Evolutionary conservation across 805 yeast species (phyloP).

Genomic region (Saccharomycopsis schoenii): DNA sequence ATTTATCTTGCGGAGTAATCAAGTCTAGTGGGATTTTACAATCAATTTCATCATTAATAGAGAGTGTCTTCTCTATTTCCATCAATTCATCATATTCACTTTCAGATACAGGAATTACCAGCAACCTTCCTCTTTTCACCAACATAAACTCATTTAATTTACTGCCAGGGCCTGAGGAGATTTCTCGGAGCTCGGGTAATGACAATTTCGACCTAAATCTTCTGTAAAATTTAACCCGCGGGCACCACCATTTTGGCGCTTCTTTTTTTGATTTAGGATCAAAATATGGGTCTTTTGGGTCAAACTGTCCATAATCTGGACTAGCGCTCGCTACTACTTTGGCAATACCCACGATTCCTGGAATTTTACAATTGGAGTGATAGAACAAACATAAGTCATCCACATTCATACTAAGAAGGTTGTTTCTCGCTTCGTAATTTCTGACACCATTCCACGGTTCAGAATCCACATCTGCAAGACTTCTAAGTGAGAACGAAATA

Average conservation of each 20-base stretch:
- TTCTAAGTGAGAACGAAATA: constrained; percentile 38
- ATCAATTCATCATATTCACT: constrained; percentile 33
- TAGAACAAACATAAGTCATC: constrained; percentile 43
- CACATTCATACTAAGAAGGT: constrained; percentile 36
- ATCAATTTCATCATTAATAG: constrained; percentile 26
- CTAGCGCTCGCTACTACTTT: constrained; percentile 28
- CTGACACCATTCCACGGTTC: constrained; percentile 57
- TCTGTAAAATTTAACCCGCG: constrained; percentile 36
- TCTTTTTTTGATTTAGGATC: constrained; percentile 36
- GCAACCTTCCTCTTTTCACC: constrained; percentile 39
- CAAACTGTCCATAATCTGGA: constrained; percentile 34
- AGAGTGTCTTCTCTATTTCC: constrained; percentile 26
- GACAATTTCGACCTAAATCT: constrained; percentile 34
- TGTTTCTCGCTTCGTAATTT: constrained; percentile 46
- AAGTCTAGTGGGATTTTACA: constrained; percentile 21
- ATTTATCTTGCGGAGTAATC: not conserved
- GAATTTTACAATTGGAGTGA: constrained; percentile 44
- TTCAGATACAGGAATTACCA: constrained; percentile 40
- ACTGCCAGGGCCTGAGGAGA: constrained; percentile 22
- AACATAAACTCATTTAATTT: constrained; percentile 25
- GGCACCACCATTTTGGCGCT: constrained; percentile 48
- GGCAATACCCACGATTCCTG: constrained; percentile 46
- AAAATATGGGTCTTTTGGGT: constrained; percentile 34
- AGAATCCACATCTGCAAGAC: constrained; percentile 28
- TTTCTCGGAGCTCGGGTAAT: constrained; percentile 31